A percentile compares a stretch with the other conserved stretches of the same genome.
Conservation (phyloP, 768 basidiomycete species). For the Rhodotorula paludigena region DNA sequence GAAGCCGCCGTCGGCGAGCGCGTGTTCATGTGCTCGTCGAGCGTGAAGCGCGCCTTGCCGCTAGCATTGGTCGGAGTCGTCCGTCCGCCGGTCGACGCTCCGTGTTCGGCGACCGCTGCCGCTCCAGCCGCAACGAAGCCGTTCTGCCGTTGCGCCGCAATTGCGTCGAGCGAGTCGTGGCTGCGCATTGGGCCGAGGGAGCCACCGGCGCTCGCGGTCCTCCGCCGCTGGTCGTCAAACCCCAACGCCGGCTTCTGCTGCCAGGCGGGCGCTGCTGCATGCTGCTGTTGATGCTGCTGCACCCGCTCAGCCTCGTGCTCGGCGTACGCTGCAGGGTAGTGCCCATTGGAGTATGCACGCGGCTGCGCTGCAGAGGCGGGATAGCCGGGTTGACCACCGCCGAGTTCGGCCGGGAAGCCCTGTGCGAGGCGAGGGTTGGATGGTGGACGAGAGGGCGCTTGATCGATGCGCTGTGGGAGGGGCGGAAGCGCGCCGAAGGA, state of each 20-base stretch:
- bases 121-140: neutral
- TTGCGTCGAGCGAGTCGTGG: slow-evolving; percentile 25
- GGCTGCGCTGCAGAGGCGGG: neutral
- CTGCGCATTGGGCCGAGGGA: neutral
- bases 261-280: no score
- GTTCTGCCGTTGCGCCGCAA: slow-evolving; percentile 6
- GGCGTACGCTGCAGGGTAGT: slow-evolving; percentile 1
- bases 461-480: neutral
- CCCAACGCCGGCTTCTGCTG: no score
- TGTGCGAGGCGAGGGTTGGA: slow-evolving; percentile 20
- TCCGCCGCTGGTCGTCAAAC: slow-evolving; percentile 15
- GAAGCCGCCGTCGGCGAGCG: slow-evolving; percentile 24
- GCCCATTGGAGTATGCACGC: neutral
- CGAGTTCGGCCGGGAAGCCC: neutral
- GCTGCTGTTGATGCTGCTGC: neutral
- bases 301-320: neutral
- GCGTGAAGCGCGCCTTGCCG: slow-evolving; percentile 23
- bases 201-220: slow-evolving; percentile 17
- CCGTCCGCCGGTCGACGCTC: slow-evolving; percentile 1
- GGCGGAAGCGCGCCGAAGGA: slow-evolving; percentile 22
- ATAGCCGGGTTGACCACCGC: neutral
- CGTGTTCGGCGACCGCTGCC: neutral
- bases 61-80: slow-evolving; percentile 9
- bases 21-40: slow-evolving; percentile 34
- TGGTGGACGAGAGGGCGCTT: slow-evolving; percentile 2